phyloP scores from a whole-genome alignment of 805 yeast species.

The Metschnikowia gelsemii region DNA sequence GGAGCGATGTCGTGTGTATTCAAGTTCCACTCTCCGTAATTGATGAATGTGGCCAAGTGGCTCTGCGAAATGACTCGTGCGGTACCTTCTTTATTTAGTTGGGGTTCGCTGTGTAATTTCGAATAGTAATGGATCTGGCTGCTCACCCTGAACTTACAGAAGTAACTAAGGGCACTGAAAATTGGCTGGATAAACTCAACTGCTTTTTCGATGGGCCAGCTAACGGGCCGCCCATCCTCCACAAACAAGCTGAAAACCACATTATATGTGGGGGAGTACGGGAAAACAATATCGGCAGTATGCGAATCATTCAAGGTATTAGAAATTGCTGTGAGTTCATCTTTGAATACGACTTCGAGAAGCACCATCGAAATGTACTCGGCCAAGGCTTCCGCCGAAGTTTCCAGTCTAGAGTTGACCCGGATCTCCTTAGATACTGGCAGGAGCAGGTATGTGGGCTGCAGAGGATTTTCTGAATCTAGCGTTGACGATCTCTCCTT shows the following conservation, averaged over 20 bases:
- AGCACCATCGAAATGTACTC: constrained; percentile 38
- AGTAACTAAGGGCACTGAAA: constrained; percentile 48
- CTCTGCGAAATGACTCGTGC: constrained; percentile 41
- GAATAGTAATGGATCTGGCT: constrained; percentile 76
- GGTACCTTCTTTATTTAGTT: constrained; percentile 24
- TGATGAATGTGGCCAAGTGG: constrained; percentile 73
- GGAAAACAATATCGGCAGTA: constrained; percentile 38
- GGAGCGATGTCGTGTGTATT: constrained; percentile 61
- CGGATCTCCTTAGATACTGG: constrained; percentile 36
- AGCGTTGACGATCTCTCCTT: constrained; percentile 6
- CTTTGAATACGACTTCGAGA: constrained; percentile 38
- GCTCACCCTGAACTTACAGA: constrained; percentile 72
- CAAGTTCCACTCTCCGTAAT: constrained; percentile 81
- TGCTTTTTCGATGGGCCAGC: constrained; percentile 71
- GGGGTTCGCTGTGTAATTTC: constrained; percentile 30
- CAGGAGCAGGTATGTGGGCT: constrained; percentile 28
- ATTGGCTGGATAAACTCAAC: constrained; percentile 56
- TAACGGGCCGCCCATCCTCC: constrained; percentile 64
- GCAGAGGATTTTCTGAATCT: constrained; percentile 1
- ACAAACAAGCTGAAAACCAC: constrained; percentile 71
- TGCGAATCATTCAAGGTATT: constrained; percentile 1
- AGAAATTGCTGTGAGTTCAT: constrained; percentile 30
- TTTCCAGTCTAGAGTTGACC: constrained; percentile 27
- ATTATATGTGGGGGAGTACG: constrained; percentile 66
- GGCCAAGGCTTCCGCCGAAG: constrained; percentile 29